Percentiles rank a stretch among this genome's conserved stretches.
Evolutionary conservation across 176 grass and related monocot genomes (phyloP).

Genomic region (Paspalum notatum): DNA sequence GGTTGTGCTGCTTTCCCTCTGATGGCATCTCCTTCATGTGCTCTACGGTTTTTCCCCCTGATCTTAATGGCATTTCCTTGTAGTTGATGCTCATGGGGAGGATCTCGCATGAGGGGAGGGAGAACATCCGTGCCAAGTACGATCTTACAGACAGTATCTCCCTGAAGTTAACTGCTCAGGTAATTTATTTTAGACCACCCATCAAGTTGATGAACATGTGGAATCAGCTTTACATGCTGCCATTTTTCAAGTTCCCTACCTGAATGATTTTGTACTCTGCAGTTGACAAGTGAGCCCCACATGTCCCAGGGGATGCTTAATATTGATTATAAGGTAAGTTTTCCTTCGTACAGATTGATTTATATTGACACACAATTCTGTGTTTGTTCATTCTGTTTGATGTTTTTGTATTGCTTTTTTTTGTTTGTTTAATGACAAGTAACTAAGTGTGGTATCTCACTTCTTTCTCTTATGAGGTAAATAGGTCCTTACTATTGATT

Average conservation of each 20-base stretch:
- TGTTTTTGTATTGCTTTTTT: not conserved
- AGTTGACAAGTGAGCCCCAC: conserved; percentile 74
- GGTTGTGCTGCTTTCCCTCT: conserved; percentile 41
- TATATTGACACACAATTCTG: conserved; percentile 1
- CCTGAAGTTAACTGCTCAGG: conserved; percentile 75
- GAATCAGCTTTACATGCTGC: not conserved
- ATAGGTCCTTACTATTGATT: conserved; percentile 2
- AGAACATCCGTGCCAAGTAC: conserved; percentile 58
- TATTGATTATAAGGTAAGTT: conserved; percentile 74
- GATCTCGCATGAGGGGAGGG: conserved; percentile 53
- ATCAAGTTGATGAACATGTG: not conserved
- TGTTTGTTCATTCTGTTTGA: conserved; percentile 26
- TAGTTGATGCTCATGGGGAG: conserved; percentile 75
- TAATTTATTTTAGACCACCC: conserved; percentile 23
- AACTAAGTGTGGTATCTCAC: conserved; percentile 1
- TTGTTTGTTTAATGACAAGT: not conserved
- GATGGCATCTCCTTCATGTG: not conserved
- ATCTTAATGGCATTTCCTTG: conserved; percentile 18
- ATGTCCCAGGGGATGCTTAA: conserved; percentile 63
- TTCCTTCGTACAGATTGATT: conserved; percentile 29
- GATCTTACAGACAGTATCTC: conserved; percentile 55
- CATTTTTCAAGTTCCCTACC: conserved; percentile 21
- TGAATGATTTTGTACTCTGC: conserved; percentile 40
- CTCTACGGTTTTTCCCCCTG: not conserved
- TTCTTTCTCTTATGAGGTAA: conserved; percentile 8